These are phyloP conservation scores for Monilinia vaccinii-corymbosi DNA, from an alignment of 2,329 filamentous ascomycete genomes.

Conservation along the genomic window DNA sequence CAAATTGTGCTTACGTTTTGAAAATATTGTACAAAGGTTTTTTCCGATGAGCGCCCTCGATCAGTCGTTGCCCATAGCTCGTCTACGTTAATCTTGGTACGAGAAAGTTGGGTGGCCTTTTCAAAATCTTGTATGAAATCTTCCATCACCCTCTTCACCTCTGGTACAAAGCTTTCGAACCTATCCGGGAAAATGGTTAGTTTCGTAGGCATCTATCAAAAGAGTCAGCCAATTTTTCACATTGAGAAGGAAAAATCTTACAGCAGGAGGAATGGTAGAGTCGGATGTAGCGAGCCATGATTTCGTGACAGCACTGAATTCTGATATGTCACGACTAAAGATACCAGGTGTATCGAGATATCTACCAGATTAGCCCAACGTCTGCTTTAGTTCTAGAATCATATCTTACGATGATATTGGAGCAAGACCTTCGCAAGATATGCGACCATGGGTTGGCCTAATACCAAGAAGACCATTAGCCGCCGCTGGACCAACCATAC, in stretches of 20 bases:
- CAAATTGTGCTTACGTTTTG: not conserved
- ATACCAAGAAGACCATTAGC: slow-evolving; percentile 16
- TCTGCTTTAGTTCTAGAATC: too few species aligned
- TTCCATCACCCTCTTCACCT: not conserved
- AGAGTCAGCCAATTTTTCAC: not conserved
- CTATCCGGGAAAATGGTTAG: not conserved
- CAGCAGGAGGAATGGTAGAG: not conserved
- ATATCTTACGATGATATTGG: slow-evolving; percentile 11
- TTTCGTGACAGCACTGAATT: slow-evolving; percentile 1
- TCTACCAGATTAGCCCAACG: slow-evolving; percentile 3
- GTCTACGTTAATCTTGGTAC: not conserved
- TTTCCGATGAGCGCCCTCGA: not conserved
- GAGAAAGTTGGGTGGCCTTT: not conserved
- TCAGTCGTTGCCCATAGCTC: not conserved
- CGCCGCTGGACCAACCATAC: slow-evolving; percentile 17
- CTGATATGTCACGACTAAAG: slow-evolving; percentile 15
- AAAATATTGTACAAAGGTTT: not conserved
- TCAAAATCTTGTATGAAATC: slow-evolving; percentile 8
- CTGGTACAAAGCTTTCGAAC: not conserved
- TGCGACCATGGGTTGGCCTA: slow-evolving; percentile 11
- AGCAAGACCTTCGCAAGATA: slow-evolving; percentile 12
- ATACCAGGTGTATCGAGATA: slow-evolving; percentile 17
- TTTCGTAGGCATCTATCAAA: not conserved
- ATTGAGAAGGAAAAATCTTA: not conserved
- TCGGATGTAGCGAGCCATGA: slow-evolving; percentile 6